Base-by-base conservation (phyloP, 2,329 filamentous ascomycete genomes). In the Cyphellophora attinorum region DNA sequence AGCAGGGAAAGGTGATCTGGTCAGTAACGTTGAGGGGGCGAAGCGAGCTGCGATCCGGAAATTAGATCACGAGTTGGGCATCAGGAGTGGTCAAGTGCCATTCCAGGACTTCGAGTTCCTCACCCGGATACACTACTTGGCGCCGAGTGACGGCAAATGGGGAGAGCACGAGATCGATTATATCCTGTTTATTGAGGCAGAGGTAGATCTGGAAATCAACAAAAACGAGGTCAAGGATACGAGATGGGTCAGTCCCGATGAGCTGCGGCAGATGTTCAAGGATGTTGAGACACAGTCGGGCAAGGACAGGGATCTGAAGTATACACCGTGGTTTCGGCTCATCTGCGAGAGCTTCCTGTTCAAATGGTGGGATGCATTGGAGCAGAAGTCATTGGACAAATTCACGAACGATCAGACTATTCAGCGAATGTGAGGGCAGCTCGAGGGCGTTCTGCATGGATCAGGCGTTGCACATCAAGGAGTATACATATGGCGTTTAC, bases 121-220 rank as follows among this genome's bases (percentile, higher is more conserved):
- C 49, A 96, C 91, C 3, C 72, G 91, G 56, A 98, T 98, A 58
- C 91, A 98, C 66, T 98, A 98, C 69, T 91, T 91, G 66, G 91
- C 91, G 12, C 85, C 91, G 3, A 94, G 88, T 58, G 83, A 96
- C 53, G 91, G 91, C 37, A 89, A 93, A 66, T 98, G 91, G 91
- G 91, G 91, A 50, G 91, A 98, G 67, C 91, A 98, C 58, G 91
- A 98, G 68, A 88, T 98, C 56, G 91, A 98, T 61, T 98, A 98
- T 61, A 98, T 98, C 48, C 77, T 98, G 37, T 96, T 98, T 65
- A 95, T 96, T 68, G 84, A 93, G 67, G 82, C 85, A 39, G 81
- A 93, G 45, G 89, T 96, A 38, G 82, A 93, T 51, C 66, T 94
- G n/a, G 44, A 84, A 39, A 62, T 76, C 51, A 98, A 88, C 65